phyloP scores from a whole-genome alignment of 1,284 basidiomycete genomes.

The Naganishia cerealis region DNA sequence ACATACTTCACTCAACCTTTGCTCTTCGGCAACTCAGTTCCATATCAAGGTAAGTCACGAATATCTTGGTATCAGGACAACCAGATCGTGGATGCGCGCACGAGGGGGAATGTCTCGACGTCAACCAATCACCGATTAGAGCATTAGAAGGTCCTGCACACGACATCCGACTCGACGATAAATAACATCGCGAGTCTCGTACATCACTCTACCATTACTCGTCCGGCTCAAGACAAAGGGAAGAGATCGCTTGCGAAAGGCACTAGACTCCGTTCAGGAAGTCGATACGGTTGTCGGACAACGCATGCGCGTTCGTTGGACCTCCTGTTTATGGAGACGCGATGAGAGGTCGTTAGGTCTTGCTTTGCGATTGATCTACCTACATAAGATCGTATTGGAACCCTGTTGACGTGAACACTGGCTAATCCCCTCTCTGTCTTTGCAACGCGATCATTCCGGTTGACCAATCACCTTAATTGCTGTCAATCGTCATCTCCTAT shows the following conservation, averaged over 20 bases:
- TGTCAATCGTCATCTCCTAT: background rate
- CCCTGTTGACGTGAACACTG: background rate
- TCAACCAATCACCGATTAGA: conserved; percentile 23
- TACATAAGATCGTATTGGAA: background rate
- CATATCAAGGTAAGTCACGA: conserved; percentile 14
- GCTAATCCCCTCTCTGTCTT: conserved; percentile 5
- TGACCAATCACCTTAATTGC: background rate
- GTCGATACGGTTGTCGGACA: conserved; percentile 2
- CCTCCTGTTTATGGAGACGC: background rate
- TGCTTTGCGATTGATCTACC: background rate
- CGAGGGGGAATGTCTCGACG: conserved; percentile 3
- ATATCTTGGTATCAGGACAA: background rate
- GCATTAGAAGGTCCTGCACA: background rate
- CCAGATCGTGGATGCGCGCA: background rate
- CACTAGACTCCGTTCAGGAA: background rate
- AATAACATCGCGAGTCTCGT: background rate
- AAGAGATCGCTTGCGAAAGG: background rate
- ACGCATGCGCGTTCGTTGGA: conserved; percentile 1
- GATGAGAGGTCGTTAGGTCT: background rate
- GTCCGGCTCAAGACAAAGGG: background rate
- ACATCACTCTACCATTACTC: too few relatives aligned
- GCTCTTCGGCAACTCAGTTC: conserved; percentile 1
- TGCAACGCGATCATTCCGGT: background rate
- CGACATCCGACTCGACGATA: conserved; percentile 2
- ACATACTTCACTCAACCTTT: background rate